A percentile compares a stretch with the other conserved stretches of the same genome.
Conservation (phyloP, 768 basidiomycete species). For the Russula sp. region DNA sequence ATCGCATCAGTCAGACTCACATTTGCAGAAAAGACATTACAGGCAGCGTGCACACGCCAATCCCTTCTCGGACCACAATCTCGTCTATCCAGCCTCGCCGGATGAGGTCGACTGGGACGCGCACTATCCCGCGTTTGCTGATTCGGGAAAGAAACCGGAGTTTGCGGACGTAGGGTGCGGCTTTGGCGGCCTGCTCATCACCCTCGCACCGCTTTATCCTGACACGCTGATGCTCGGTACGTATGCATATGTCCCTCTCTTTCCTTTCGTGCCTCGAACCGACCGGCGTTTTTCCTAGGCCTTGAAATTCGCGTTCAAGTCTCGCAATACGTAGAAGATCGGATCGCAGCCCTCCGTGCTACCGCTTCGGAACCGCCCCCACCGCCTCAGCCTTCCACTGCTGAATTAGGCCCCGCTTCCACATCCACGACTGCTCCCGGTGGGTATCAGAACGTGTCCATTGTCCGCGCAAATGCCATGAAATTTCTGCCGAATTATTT, state of each 20-base stretch:
- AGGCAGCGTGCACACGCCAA: conserved; percentile 80
- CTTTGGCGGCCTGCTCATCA: conserved; percentile 88
- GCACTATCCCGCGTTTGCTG: conserved; percentile 71
- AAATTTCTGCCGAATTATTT: conserved; percentile 98
- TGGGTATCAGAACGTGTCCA: conserved; percentile 81
- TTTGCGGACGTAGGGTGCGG: conserved; percentile 98
- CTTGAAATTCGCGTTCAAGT: conserved; percentile 98
- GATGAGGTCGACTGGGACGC: conserved; percentile 68
- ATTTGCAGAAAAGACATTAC: conserved; percentile 69
- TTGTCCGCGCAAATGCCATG: conserved; percentile 96
- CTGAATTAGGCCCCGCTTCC: conserved; percentile 18
- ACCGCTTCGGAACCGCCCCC: conserved; percentile 31
- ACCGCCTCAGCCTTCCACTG: conserved; percentile 16
- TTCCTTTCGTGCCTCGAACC: neutral
- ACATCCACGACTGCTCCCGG: conserved; percentile 25
- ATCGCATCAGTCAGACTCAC: neutral
- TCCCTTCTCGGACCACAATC: conserved; percentile 80
- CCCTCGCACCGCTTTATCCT: conserved; percentile 85
- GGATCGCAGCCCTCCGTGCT: conserved; percentile 87
- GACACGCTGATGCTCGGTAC: conserved; percentile 89
- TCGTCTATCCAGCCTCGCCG: conserved; percentile 81
- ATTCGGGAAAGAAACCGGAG: conserved; percentile 62
- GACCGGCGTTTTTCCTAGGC: conserved; percentile 39
- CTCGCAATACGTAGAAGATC: conserved; percentile 91
- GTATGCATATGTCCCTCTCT: conserved; percentile 24